Conservation (phyloP, 768 basidiomycete genomes). For the Symmetrospora coprosmae region DNA sequence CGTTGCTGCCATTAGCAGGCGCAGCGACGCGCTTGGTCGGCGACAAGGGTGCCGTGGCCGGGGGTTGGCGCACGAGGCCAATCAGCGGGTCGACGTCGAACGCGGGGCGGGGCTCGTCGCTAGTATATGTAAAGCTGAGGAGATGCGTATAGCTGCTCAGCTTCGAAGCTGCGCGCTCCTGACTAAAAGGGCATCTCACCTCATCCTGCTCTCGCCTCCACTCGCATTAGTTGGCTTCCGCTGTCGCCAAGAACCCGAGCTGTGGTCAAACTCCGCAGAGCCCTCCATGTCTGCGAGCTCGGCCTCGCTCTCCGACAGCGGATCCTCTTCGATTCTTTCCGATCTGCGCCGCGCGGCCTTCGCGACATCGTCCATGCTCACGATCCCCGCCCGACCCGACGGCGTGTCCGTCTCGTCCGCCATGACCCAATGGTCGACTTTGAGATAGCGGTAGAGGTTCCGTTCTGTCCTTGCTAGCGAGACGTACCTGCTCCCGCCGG, state of each 20-base stretch:
- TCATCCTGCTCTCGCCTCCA: conserved; percentile 25
- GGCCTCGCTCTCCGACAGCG: neutral
- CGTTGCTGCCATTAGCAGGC: neutral
- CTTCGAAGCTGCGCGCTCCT: neutral
- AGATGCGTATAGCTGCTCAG: neutral
- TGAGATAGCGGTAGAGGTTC: conserved; percentile 24
- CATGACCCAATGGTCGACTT: conserved; percentile 30
- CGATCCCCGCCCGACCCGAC: neutral
- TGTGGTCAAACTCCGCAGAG: too few species aligned
- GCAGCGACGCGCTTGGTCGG: neutral
- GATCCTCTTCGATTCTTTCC: neutral
- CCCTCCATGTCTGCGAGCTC: conserved; percentile 2
- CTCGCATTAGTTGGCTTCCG: neutral
- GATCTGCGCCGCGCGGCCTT: neutral
- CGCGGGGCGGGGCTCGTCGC: conserved; percentile 25
- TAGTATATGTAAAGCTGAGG: conserved; percentile 29
- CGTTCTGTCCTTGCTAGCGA: neutral
- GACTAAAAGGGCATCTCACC: neutral
- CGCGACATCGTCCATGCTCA: conserved; percentile 19
- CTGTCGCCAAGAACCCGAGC: too few species aligned
- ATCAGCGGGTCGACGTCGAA: conserved; percentile 6
- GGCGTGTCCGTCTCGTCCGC: neutral
- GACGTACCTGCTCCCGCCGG: conserved; percentile 21
- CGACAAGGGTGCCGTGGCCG: neutral
- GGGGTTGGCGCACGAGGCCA: neutral